Percentiles rank a stretch among this genome's conserved stretches.
These are phyloP conservation scores for Paradendryphiella salina DNA, from an alignment of 2,329 filamentous ascomycete genomes.

Conservation along the genomic window DNA sequence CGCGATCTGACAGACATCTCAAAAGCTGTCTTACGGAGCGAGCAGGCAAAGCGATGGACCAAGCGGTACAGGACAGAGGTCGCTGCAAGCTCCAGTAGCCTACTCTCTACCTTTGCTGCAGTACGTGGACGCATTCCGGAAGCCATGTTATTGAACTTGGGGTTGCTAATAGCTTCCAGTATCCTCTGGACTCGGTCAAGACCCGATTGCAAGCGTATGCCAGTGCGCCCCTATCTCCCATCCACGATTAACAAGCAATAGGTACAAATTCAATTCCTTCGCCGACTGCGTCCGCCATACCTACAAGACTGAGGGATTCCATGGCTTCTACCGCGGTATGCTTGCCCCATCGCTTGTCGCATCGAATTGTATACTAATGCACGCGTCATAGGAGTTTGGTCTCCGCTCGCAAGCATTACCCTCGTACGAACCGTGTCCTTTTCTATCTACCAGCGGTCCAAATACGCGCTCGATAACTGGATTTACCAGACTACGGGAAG, in stretches of 20 bases:
- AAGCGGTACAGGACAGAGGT: constrained; percentile 82
- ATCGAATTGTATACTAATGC: constrained; percentile 15
- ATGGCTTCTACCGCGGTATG: constrained; percentile 59
- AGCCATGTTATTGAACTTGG: not conserved
- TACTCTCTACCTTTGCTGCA: constrained; percentile 76
- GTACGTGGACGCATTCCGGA: constrained; percentile 42
- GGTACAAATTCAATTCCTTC: constrained; percentile 74
- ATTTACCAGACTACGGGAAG: constrained; percentile 66
- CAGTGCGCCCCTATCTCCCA: not conserved
- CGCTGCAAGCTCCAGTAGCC: constrained; percentile 73
- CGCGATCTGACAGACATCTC: constrained; percentile 47
- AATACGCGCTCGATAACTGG: constrained; percentile 72
- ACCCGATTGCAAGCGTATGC: constrained; percentile 77
- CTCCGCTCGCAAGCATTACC: constrained; percentile 78
- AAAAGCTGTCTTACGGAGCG: constrained; percentile 42
- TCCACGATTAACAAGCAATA: constrained; percentile 26
- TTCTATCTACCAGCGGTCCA: constrained; percentile 77
- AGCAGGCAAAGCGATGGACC: constrained; percentile 60
- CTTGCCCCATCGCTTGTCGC: constrained; percentile 6
- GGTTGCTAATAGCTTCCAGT: constrained; percentile 50
- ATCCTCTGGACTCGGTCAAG: constrained; percentile 86
- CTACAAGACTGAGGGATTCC: constrained; percentile 61
- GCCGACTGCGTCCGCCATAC: constrained; percentile 74
- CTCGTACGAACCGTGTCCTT: constrained; percentile 77
- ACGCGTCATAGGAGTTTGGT: constrained; percentile 63